Evolutionary conservation across 2,329 filamentous ascomycete genomes (phyloP).

Genomic region (Fusarium concolor): DNA sequence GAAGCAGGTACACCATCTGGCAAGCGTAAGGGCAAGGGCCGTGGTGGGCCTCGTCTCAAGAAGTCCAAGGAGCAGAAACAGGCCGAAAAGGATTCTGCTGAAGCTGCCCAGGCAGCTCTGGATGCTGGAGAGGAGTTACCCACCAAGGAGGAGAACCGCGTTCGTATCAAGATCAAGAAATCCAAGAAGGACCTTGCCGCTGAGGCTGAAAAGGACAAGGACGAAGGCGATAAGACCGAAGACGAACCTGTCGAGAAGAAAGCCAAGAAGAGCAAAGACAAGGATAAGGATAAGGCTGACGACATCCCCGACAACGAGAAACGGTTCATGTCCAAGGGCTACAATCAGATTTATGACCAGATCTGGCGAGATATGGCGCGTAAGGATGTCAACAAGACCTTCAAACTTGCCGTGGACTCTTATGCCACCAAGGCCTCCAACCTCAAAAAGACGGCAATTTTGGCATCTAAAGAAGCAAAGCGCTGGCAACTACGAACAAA

Average conservation of each 20-base stretch:
- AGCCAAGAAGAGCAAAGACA: slow-evolving; percentile 64
- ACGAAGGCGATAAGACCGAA: slow-evolving; percentile 58
- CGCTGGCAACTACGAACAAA: slow-evolving; percentile 98
- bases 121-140: slow-evolving; percentile 80
- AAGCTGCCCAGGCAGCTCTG: slow-evolving; percentile 85
- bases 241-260: slow-evolving; percentile 52
- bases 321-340: slow-evolving; percentile 87
- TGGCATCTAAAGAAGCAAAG: slow-evolving; percentile 96
- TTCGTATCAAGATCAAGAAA: slow-evolving; percentile 73
- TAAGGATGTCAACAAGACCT: slow-evolving; percentile 93
- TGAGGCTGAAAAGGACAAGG: slow-evolving; percentile 58
- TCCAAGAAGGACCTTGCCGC: slow-evolving; percentile 49
- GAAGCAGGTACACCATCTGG: slow-evolving; percentile 53
- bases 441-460: slow-evolving; percentile 94
- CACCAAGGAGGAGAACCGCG: slow-evolving; percentile 68
- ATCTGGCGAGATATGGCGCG: slow-evolving; percentile 95
- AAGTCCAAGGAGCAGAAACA: slow-evolving; percentile 92
- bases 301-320: slow-evolving; percentile 67
- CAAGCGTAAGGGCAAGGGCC: slow-evolving; percentile 59
- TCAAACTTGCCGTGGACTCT: slow-evolving; percentile 87
- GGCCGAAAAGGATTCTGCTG: slow-evolving; percentile 83
- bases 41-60: slow-evolving; percentile 77
- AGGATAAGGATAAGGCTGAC: slow-evolving; percentile 64
- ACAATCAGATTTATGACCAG: slow-evolving; percentile 96
- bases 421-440: slow-evolving; percentile 92